Conservation (phyloP, 139 green algal species). For the Pedinophyceae sp. region DNA sequence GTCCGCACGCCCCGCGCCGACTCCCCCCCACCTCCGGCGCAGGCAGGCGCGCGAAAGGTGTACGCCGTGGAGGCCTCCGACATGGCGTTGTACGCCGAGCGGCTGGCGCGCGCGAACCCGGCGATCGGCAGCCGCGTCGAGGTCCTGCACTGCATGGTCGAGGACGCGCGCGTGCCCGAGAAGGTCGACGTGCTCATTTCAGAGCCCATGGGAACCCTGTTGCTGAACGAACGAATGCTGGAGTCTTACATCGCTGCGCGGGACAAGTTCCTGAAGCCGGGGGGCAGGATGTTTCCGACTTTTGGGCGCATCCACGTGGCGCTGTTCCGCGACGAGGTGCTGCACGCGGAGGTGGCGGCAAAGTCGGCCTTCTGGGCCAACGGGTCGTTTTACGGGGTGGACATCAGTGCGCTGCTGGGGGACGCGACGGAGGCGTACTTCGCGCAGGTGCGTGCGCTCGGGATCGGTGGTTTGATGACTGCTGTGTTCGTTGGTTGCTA, state of each 20-base stretch:
- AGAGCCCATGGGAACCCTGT: conserved; percentile 82
- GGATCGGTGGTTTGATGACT: too few relatives aligned
- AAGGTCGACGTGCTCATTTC: conserved; percentile 47
- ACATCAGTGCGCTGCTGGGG: conserved; percentile 55
- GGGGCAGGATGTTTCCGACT: conserved; percentile 79
- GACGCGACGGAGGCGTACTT: conserved; percentile 54
- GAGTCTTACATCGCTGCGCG: conserved; percentile 82
- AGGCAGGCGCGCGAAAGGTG: conserved; percentile 70
- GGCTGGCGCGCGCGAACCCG: conserved; percentile 54
- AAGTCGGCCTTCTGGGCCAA: conserved; percentile 63
- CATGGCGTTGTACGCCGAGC: conserved; percentile 58
- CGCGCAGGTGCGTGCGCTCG: conserved; percentile 25
- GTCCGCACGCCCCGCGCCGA: too few relatives aligned
- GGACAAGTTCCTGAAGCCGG: conserved; percentile 75
- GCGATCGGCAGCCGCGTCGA: conserved; percentile 19
- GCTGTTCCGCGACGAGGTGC: conserved; percentile 63
- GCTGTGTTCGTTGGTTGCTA: too few relatives aligned
- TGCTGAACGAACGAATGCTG: conserved; percentile 95
- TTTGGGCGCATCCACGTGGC: conserved; percentile 65
- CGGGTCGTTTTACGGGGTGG: conserved; percentile 70
- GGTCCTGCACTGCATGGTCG: conserved; percentile 25
- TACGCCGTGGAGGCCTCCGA: conserved; percentile 86
- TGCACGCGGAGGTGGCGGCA: conserved; percentile 53
- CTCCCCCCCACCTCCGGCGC: too few relatives aligned
- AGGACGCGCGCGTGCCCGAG: conserved; percentile 19